Evolutionary conservation across 257 asterid species (phyloP).

Genomic region (Jacaranda copaia): DNA sequence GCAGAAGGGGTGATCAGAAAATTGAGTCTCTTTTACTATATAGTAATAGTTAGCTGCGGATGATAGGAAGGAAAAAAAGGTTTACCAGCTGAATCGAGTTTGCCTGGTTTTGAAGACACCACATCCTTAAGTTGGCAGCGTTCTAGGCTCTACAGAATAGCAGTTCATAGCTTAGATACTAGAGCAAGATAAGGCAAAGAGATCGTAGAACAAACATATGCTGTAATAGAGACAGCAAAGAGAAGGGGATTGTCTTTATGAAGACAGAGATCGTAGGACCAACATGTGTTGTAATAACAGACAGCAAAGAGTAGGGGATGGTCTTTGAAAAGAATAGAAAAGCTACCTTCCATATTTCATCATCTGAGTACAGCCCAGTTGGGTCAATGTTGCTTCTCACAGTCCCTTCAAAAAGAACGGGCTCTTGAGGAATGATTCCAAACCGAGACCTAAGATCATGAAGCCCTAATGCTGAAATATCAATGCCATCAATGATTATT

Average conservation of each 20-base stretch:
- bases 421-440: conserved; percentile 99
- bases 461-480: conserved; percentile 77
- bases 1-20: background rate
- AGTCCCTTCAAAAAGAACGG: conserved; percentile 96
- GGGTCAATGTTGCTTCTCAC: conserved; percentile 98
- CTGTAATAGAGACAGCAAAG: background rate
- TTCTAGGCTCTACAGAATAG: conserved; percentile 69
- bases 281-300: too few species aligned
- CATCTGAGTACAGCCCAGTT: conserved; percentile 77
- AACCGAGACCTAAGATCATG: conserved; percentile 96
- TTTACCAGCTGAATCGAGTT: conserved; percentile 85
- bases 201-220: background rate
- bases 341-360: conserved; percentile 91
- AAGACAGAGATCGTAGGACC: background rate
- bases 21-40: background rate
- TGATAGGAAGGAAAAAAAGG: background rate
- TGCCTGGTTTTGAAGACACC: conserved; percentile 81
- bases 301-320: background rate
- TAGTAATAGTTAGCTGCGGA: background rate
- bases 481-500: conserved; percentile 75
- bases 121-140: conserved; percentile 98
- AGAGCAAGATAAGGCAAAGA: background rate
- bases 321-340: background rate
- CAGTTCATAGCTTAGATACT: conserved; percentile 3
- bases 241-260: background rate